phyloP scores from a whole-genome alignment of 1,284 basidiomycete genomes.

The Pulveroboletus sp. region DNA sequence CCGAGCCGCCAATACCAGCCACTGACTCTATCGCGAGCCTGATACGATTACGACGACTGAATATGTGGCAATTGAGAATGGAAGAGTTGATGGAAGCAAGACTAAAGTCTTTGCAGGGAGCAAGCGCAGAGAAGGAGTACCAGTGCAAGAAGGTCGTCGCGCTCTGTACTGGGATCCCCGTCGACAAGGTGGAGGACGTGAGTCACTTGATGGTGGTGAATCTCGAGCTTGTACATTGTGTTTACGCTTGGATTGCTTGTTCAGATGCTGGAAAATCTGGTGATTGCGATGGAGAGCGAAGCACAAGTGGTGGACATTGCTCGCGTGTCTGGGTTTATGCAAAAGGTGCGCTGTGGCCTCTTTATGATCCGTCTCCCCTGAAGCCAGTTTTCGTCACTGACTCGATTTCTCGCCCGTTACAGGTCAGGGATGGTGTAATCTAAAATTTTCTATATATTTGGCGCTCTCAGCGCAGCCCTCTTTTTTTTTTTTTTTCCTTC shows the following conservation, averaged over 20 bases:
- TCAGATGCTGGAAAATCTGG: conserved; percentile 85
- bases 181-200: conserved; percentile 89
- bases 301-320: conserved; percentile 82
- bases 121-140: conserved; percentile 82
- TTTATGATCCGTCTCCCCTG: conserved; percentile 19
- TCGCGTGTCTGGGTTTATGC: conserved; percentile 88
- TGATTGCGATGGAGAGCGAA: conserved; percentile 89
- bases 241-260: conserved; percentile 28
- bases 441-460: conserved; percentile 38
- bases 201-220: conserved; percentile 39
- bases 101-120: conserved; percentile 72
- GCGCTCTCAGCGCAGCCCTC: conserved; percentile 2
- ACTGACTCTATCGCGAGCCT: conserved; percentile 60
- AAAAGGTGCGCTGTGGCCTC: conserved; percentile 52
- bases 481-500: conserved; percentile 15
- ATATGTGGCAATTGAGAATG: conserved; percentile 80
- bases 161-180: conserved; percentile 83
- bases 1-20: conserved; percentile 67
- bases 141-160: conserved; percentile 91
- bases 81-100: conserved; percentile 72
- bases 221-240: conserved; percentile 15
- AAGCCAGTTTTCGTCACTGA: conserved; percentile 22
- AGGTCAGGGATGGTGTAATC: conserved; percentile 73
- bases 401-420: conserved; percentile 17
- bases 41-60: conserved; percentile 72